Evolutionary conservation across 2,329 filamentous ascomycete genomes (phyloP).

Genomic region (Xylaria sp.): DNA sequence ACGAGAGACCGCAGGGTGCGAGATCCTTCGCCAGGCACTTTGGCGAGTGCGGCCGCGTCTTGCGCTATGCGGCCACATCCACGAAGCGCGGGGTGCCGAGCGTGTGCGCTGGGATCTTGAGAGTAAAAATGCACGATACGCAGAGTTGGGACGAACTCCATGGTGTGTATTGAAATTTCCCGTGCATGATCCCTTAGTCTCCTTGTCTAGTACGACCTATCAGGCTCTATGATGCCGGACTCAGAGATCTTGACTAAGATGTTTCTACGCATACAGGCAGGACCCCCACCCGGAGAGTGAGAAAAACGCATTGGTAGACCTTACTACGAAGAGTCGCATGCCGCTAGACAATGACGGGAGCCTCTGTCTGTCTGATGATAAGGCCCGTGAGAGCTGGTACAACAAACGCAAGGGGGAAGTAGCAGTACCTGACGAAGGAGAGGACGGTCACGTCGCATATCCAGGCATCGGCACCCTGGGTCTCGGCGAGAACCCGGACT

Average conservation of each 20-base stretch:
- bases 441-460: conserved; percentile 9
- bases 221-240: not conserved
- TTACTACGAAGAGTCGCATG: conserved; percentile 54
- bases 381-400: not conserved
- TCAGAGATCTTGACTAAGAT: not conserved
- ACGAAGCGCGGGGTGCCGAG: conserved; percentile 69
- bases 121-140: conserved; percentile 47
- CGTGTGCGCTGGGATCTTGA: conserved; percentile 64
- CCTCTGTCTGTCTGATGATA: not conserved
- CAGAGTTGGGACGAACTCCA: conserved; percentile 48
- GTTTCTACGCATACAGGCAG: no score
- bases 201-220: not conserved
- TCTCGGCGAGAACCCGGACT: conserved; percentile 49
- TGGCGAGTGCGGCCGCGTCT: conserved; percentile 67
- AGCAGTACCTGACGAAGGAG: not conserved
- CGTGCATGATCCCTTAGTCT: not conserved
- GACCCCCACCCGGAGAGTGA: conserved; percentile 61
- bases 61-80: conserved; percentile 74
- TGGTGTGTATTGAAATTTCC: conserved; percentile 46
- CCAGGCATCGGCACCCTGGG: conserved; percentile 42
- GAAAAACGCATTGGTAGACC: conserved; percentile 68
- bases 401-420: not conserved
- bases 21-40: conserved; percentile 60
- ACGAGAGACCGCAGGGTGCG: conserved; percentile 60
- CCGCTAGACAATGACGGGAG: conserved; percentile 55